Evolutionary conservation across 768 basidiomycete species (phyloP).

Genomic region (Cyclocybe cylindracea): DNA sequence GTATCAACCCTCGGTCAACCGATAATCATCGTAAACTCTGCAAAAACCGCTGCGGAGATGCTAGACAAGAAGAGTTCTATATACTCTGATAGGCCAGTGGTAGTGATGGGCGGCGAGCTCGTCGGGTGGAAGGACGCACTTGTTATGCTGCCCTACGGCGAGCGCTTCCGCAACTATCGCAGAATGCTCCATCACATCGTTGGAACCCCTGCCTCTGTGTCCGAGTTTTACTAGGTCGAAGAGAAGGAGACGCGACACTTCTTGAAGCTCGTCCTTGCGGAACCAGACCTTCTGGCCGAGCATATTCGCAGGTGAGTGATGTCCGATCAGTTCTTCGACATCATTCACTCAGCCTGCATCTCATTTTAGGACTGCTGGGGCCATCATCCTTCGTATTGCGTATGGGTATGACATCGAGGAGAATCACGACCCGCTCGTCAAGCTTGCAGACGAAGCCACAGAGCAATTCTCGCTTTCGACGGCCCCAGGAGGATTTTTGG

Average conservation of each 20-base stretch:
- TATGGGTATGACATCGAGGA: slow-evolving; percentile 44
- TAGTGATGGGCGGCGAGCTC: slow-evolving; percentile 43
- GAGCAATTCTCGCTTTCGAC: slow-evolving; percentile 39
- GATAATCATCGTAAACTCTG: slow-evolving; percentile 45
- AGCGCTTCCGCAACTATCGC: slow-evolving; percentile 41
- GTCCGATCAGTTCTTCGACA: not conserved
- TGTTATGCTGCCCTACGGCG: slow-evolving; percentile 36
- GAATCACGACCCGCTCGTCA: slow-evolving; percentile 39
- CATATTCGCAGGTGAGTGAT: slow-evolving; percentile 38
- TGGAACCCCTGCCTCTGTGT: slow-evolving; percentile 38
- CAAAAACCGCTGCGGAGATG: slow-evolving; percentile 42
- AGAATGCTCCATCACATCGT: slow-evolving; percentile 42
- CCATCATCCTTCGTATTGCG: slow-evolving; percentile 44
- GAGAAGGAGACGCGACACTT: slow-evolving; percentile 41
- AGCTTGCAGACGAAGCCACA: slow-evolving; percentile 36
- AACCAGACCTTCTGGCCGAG: slow-evolving; percentile 31
- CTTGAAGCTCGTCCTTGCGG: slow-evolving; percentile 33
- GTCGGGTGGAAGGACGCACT: slow-evolving; percentile 41
- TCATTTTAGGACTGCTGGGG: slow-evolving; percentile 37
- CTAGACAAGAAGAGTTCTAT: slow-evolving; percentile 52
- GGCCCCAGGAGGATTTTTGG: slow-evolving; percentile 45
- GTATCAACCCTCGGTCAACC: slow-evolving; percentile 45
- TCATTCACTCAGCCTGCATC: too few species aligned
- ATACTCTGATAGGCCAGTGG: slow-evolving; percentile 55
- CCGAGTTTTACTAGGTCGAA: slow-evolving; percentile 37